A percentile compares a stretch with the other conserved stretches of the same genome.
These are phyloP conservation scores for Cryphonectria naterciae DNA, from an alignment of 2,329 filamentous ascomycete genomes.

Conservation along the genomic window DNA sequence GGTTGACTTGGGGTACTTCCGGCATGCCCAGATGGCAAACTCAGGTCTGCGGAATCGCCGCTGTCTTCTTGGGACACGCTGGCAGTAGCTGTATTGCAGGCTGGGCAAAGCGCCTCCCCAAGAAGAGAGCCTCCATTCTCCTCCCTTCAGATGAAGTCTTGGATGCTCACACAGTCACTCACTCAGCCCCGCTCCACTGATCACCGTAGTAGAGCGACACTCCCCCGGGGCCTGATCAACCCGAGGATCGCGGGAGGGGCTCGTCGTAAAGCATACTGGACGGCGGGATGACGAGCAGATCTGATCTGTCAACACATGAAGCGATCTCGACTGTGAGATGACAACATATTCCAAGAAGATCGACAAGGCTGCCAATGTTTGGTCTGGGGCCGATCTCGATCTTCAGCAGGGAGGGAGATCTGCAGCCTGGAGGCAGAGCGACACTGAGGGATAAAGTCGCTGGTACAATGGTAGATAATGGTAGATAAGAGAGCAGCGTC, in stretches of 20 bases:
- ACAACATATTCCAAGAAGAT: neutral
- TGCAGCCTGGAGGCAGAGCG: neutral
- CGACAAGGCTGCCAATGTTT: neutral
- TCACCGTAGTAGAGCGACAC: neutral
- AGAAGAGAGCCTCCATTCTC: neutral
- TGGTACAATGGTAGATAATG: neutral
- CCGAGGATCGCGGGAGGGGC: neutral
- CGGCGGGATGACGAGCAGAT: conserved; percentile 3
- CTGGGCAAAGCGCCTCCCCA: neutral
- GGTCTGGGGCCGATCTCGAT: neutral
- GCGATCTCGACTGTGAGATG: neutral
- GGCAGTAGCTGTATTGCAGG: neutral
- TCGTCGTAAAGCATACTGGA: neutral
- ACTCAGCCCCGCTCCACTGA: neutral
- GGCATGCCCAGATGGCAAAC: neutral
- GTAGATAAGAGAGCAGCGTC: neutral
- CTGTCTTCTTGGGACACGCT: neutral
- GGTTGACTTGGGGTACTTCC: neutral
- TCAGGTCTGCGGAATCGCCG: neutral
- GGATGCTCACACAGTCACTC: neutral
- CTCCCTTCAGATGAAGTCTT: neutral
- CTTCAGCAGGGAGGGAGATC: neutral
- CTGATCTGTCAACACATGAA: conserved; percentile 7
- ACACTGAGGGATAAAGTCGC: neutral
- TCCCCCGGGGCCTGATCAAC: neutral